These are phyloP conservation scores for Nothomitra cinnamomea DNA, from an alignment of 2,329 filamentous ascomycete genomes.

Conservation along the genomic window DNA sequence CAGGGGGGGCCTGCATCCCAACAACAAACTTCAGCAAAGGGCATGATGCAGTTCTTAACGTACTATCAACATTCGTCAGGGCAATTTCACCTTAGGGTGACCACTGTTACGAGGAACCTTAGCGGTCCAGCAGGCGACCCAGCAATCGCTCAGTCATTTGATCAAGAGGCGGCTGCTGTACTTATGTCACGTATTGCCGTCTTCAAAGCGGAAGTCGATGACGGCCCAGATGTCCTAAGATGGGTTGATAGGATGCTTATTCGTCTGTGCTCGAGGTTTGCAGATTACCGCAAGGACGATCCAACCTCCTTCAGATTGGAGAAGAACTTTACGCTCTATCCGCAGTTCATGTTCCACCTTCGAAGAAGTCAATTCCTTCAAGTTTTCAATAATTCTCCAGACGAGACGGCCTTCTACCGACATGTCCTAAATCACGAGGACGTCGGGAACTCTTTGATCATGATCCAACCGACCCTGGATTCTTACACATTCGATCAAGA, in stretches of 20 bases:
- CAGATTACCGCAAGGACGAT: constrained; percentile 95
- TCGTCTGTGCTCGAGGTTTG: constrained; percentile 85
- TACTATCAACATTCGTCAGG: constrained; percentile 97
- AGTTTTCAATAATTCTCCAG: constrained; percentile 98
- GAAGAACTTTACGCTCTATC: constrained; percentile 98
- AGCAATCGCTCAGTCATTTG: constrained; percentile 89
- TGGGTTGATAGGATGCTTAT: constrained; percentile 99
- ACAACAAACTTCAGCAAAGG: constrained; percentile 74
- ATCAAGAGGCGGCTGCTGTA: constrained; percentile 93
- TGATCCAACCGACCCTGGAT: constrained; percentile 97
- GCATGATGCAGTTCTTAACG: constrained; percentile 94
- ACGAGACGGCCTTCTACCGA: constrained; percentile 97
- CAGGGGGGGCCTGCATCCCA: constrained; percentile 65
- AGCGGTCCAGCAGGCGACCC: constrained; percentile 90
- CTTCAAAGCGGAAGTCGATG: constrained; percentile 96
- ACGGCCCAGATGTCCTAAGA: constrained; percentile 91
- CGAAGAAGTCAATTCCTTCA: constrained; percentile 94
- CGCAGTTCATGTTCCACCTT: constrained; percentile 99
- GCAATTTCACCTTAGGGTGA: constrained; percentile 89
- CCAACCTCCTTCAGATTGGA: constrained; percentile 91
- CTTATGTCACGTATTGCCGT: constrained; percentile 98
- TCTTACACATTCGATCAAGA: constrained; percentile 96
- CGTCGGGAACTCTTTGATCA: constrained; percentile 87
- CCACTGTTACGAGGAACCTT: constrained; percentile 78
- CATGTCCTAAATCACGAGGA: constrained; percentile 97